Conservation (phyloP, 352 stramenopile genomes). For the Plasmopara viticola region DNA sequence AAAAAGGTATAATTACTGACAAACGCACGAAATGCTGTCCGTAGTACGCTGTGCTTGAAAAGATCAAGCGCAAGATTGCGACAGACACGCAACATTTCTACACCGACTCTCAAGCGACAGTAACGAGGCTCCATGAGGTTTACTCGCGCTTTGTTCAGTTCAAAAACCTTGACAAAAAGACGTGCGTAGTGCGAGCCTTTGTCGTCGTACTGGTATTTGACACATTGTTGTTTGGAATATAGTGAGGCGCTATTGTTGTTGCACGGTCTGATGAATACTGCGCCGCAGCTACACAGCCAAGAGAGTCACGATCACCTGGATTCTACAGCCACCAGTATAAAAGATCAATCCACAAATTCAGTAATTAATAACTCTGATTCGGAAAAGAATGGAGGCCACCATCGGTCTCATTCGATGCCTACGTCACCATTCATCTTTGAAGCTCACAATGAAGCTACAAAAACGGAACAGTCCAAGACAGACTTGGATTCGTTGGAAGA, state of each 20-base stretch:
- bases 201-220: not conserved
- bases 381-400: constrained; percentile 9
- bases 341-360: constrained; percentile 3
- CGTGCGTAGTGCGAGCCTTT: constrained; percentile 22
- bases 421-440: constrained; percentile 10
- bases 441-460: constrained; percentile 4
- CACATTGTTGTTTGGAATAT: not conserved
- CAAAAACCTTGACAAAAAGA: constrained; percentile 69
- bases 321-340: constrained; percentile 9
- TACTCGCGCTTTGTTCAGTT: constrained; percentile 78
- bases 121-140: constrained; percentile 56
- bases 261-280: constrained; percentile 61
- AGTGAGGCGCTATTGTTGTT: constrained; percentile 67
- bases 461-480: constrained; percentile 15
- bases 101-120: constrained; percentile 34
- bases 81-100: constrained; percentile 38
- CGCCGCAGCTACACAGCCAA: constrained; percentile 9
- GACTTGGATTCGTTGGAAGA: constrained; percentile 62
- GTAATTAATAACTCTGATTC: constrained; percentile 12
- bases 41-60: constrained; percentile 64
- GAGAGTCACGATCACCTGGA: constrained; percentile 5
- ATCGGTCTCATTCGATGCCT: constrained; percentile 28
- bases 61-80: constrained; percentile 70
- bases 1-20: not conserved
- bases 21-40: not conserved